Base-by-base conservation (phyloP, 129 eudicot species). In the Chrysanthemum lavandulifolium region DNA sequence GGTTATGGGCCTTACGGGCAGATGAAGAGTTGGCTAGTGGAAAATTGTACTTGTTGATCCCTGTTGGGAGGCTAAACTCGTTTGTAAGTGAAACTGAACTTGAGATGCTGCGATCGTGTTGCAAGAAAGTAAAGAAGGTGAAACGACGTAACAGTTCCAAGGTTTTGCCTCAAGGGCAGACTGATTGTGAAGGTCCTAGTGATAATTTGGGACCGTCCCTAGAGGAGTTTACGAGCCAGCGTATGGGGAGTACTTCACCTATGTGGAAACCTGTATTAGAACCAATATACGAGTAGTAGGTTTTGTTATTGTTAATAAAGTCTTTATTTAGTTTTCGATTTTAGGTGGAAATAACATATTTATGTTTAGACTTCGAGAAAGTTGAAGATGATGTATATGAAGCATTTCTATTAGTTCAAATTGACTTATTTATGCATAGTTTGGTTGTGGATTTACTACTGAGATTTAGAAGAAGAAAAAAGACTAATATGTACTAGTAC, bases 201-300 rank as follows among this genome's bases (percentile, higher is more conserved):
- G 73, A 52, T 36, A 15, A 31, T 48, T 19, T 47, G 45, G 71
- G 25, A 76, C 71, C 0, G 10, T 6, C 16, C n/a, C 27, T 14
- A 65, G 69, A 27, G 6, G 58, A n/a, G n/a, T n/a, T n/a, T 5
- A 31, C 10, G 19, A 60, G 53, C 4, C 57, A 57, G 1, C 58
- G 59, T 13, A 52, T n/a, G 11, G 29, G 54, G 9, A 13, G 58
- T 33, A 23, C 25, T 23, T 47, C 57, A 6, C 75, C 73, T 6
- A 65, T 43, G 68, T 87, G 94, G 94, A 82, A 43, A 61, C 94
- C 87, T 13, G 84, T 78, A 40, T 75, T 87, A 47, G 89, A 84
- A 61, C 84, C 87, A 13, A 84, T 87, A 9, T 73, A n/a, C 7
- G 89, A 87, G 76, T 58, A 56, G 29, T 49, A 68, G 16, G 54